Base-by-base conservation (phyloP, 2,329 filamentous ascomycete genomes). In the Magnaporthiopsis rhizophila region DNA sequence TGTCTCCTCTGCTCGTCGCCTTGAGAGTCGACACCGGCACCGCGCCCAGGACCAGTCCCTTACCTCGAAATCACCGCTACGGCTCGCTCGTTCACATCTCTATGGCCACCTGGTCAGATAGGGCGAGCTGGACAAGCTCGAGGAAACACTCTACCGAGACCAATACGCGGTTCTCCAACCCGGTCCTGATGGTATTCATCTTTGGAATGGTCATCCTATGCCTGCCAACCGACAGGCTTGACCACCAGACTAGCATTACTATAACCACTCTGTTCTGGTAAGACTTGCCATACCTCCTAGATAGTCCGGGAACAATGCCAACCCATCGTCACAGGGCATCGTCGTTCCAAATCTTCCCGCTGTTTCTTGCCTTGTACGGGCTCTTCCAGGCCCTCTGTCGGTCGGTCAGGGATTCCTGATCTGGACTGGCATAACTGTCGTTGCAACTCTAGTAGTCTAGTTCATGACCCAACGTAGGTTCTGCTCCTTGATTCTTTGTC, bases 211-310 rank as follows among this genome's bases (percentile, higher is more conserved):
- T 9, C 9, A 73, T 79, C 67, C 84, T 85, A 65, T 81, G 82
- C 8, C 72, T 78, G 12, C 69, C 81, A 8, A 80, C 81, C 66
- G 82, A 83, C 69, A 76, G 78, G 24, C 68, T 83, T 5, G 81
- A 82, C n/a, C 75, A 81, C 56, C 76, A 77, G 57, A 80, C 76
- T 0, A 80, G 80, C 18, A 77, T 79, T 45, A 70, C 82, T 5
- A 73, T 75, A 3, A 78, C 81, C 0, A 83, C 80, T 0, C 64
- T 76, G 4, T 74, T 62, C 71, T 81, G 61, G n/a, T 11, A 30
- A 30, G 34, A 2, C 11, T 36, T 36, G 34, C 3, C 34, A 36
- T 13, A 36, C 9, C 3, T 13, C 2, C 34, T 13, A 36, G 9
- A 13, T 36, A 36, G 12, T 11, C 11, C 12, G 12, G 34, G 11